Percentiles rank a stretch among this genome's conserved stretches.
These are phyloP conservation scores for Adansonia digitata DNA, from an alignment of 345 rosid species.

Conservation along the genomic window DNA sequence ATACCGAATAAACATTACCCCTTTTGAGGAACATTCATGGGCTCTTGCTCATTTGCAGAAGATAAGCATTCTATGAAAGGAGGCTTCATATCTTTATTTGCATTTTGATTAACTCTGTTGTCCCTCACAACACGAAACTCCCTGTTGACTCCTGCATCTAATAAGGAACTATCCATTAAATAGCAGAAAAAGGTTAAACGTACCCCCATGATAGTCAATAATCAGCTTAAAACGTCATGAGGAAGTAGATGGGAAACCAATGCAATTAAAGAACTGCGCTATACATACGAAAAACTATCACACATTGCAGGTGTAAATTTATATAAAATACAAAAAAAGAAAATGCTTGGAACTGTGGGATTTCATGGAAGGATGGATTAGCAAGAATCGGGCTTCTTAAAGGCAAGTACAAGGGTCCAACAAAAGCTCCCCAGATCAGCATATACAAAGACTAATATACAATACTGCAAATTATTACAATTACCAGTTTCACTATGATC, in stretches of 20 bases:
- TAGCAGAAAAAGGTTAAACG: background rate
- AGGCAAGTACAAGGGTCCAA: no score
- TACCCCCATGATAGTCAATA: background rate
- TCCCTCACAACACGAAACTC: slow-evolving; percentile 67
- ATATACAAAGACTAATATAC: no score
- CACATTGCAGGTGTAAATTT: background rate
- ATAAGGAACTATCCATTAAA: slow-evolving; percentile 11
- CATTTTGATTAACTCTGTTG: slow-evolving; percentile 51
- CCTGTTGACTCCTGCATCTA: slow-evolving; percentile 35
- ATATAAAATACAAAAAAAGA: background rate
- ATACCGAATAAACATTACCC: slow-evolving; percentile 40
- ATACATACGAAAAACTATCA: background rate
- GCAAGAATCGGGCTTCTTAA: no score
- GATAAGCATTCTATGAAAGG: slow-evolving; percentile 27
- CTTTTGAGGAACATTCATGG: slow-evolving; percentile 28
- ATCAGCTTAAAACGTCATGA: background rate
- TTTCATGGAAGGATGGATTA: background rate
- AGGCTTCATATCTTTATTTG: slow-evolving; percentile 44
- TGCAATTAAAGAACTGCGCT: background rate
- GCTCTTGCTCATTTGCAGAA: slow-evolving; percentile 29
- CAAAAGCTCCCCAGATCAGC: no score
- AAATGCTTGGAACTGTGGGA: background rate
- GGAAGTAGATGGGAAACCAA: background rate
- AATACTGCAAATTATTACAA: background rate
- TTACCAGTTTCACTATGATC: background rate